A percentile compares a stretch with the other conserved stretches of the same genome.
Conservation (phyloP, 2,329 filamentous ascomycete species). For the Chaetoscypha palmicola region DNA sequence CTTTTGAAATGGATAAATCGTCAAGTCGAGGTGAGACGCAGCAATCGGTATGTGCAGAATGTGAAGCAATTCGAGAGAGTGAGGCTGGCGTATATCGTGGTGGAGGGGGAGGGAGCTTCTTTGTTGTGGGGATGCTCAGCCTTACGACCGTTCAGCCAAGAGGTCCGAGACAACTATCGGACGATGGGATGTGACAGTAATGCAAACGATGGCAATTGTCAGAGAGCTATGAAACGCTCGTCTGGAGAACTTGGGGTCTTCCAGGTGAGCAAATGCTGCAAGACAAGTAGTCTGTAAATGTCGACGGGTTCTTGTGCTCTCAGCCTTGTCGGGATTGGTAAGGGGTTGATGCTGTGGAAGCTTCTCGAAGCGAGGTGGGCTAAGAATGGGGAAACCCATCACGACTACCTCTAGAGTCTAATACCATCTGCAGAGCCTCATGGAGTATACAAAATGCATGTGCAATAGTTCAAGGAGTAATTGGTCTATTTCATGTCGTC, state of each 20-base stretch:
- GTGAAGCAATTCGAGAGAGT: too few species aligned
- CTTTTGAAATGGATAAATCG: too few species aligned
- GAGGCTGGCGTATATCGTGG: too few species aligned
- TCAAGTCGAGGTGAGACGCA: too few species aligned
- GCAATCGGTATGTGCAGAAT: too few species aligned
- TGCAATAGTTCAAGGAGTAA: background rate
- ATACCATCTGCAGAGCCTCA: background rate
- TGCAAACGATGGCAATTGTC: background rate
- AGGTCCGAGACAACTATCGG: background rate
- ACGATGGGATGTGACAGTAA: too few species aligned
- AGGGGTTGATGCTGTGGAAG: constrained; percentile 9
- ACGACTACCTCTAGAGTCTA: background rate
- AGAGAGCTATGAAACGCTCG: too few species aligned
- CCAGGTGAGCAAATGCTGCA: background rate
- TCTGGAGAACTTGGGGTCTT: background rate
- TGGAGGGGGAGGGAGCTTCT: too few species aligned
- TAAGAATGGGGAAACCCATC: background rate
- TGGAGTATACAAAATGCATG: background rate
- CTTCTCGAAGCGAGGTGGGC: constrained; percentile 14
- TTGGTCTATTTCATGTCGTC: constrained; percentile 18
- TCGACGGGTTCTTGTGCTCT: constrained; percentile 1
- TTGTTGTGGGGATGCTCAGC: constrained; percentile 5
- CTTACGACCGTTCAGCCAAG: background rate
- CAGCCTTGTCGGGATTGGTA: constrained; percentile 13
- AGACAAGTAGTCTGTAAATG: background rate